Evolutionary conservation across 495 filamentous ascomycete genomes (phyloP).

Genomic region (Hypomontagnella submonticulosa): DNA sequence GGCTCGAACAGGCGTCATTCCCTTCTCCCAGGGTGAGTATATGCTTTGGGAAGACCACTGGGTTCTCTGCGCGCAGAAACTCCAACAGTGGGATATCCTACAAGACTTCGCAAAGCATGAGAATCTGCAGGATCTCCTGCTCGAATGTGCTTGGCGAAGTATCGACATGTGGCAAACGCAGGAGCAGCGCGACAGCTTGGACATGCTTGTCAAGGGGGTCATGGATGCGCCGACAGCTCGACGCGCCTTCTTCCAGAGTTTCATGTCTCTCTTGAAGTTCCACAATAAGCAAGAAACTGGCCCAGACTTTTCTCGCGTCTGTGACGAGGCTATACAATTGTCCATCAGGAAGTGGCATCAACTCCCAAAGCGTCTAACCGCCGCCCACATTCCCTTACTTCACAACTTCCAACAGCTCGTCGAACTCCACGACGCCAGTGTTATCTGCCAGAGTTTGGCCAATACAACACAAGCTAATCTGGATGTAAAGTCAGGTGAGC

Average conservation of each 20-base stretch:
- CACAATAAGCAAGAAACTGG: conserved; percentile 85
- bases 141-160: conserved; percentile 94
- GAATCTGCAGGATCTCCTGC: conserved; percentile 95
- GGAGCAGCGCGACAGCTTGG: conserved; percentile 86
- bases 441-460: conserved; percentile 89
- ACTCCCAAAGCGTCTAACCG: conserved; percentile 88
- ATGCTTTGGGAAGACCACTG: conserved; percentile 99
- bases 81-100: conserved; percentile 98
- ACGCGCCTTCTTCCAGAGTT: conserved; percentile 95
- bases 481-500: conserved; percentile 92
- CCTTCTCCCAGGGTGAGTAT: conserved; percentile 96
- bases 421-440: conserved; percentile 95
- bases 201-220: conserved; percentile 90
- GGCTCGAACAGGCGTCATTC: conserved; percentile 88
- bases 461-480: conserved; percentile 86
- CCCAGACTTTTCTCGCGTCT: conserved; percentile 85
- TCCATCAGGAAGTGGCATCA: conserved; percentile 99
- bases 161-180: conserved; percentile 90
- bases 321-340: conserved; percentile 95
- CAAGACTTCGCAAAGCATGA: conserved; percentile 99
- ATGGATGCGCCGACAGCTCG: conserved; percentile 96
- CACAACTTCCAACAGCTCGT: conserved; percentile 99
- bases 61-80: conserved; percentile 95
- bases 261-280: conserved; percentile 93
- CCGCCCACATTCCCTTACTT: conserved; percentile 92